Evolutionary conservation across 345 rosid species (phyloP).

Genomic region (Firmiana major): DNA sequence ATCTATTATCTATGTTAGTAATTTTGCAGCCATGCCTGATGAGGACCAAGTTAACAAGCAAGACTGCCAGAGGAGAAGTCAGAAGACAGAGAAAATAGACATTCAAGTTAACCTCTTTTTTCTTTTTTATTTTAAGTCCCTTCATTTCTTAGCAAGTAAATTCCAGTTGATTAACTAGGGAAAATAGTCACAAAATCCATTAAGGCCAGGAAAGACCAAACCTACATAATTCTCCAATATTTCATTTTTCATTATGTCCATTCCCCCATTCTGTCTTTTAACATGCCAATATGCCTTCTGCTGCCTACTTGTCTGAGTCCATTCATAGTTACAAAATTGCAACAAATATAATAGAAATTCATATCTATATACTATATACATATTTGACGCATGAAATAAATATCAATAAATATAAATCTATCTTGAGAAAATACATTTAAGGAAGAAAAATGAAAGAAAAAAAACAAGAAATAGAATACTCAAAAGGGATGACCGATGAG

Average conservation of each 20-base stretch:
- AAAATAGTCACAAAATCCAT: not conserved
- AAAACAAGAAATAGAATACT: not conserved
- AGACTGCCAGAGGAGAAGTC: not conserved
- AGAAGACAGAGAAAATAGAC: not conserved
- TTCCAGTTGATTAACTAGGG: not conserved
- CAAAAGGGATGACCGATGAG: conserved; percentile 7
- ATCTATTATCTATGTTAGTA: not conserved
- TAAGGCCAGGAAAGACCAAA: not conserved
- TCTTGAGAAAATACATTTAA: not conserved
- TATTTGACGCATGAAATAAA: not conserved
- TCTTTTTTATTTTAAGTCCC: not conserved
- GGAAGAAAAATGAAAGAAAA: not conserved
- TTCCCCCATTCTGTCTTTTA: not conserved
- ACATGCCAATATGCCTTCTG: not conserved
- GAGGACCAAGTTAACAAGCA: not conserved
- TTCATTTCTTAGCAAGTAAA: not conserved
- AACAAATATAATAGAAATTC: not conserved
- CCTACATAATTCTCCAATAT: not conserved
- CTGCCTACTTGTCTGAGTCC: not conserved
- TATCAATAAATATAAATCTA: not conserved
- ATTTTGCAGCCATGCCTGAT: not conserved
- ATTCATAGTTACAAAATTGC: not conserved
- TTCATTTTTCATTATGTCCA: not conserved
- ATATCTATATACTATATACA: not conserved
- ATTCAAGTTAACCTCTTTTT: not conserved